Evolutionary conservation across 1,284 basidiomycete genomes (phyloP).

Genomic region (Bondarzewia mesenterica): DNA sequence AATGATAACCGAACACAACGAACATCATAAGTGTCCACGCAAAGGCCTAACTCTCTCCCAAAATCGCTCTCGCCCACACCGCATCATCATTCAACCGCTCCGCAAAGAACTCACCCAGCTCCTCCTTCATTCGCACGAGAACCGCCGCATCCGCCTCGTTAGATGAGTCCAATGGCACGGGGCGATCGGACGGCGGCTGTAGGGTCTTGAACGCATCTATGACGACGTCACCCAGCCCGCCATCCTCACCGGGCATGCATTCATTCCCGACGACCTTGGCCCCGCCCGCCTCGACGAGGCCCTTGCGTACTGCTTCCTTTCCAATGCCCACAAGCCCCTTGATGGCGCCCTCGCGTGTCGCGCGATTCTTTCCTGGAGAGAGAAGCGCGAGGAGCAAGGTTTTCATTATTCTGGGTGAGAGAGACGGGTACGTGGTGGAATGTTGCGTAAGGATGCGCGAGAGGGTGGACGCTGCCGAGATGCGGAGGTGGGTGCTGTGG

Average conservation of each 20-base stretch:
- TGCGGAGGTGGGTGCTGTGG: constrained; percentile 58
- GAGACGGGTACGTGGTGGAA: constrained; percentile 79
- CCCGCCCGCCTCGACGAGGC: constrained; percentile 69
- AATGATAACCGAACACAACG: no score
- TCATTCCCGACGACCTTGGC: constrained; percentile 65
- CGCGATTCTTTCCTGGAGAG: constrained; percentile 59
- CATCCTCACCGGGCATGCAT: constrained; percentile 34
- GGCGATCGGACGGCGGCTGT: constrained; percentile 44
- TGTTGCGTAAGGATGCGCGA: constrained; percentile 70
- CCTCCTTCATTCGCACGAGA: constrained; percentile 40
- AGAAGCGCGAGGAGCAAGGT: constrained; percentile 85
- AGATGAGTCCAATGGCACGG: constrained; percentile 42
- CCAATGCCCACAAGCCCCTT: constrained; percentile 79
- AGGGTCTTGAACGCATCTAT: constrained; percentile 57
- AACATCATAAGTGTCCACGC: no score
- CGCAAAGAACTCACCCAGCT: constrained; percentile 57
- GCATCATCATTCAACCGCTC: constrained; percentile 45
- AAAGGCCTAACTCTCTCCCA: constrained; percentile 32
- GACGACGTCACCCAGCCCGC: constrained; percentile 43
- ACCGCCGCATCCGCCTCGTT: constrained; percentile 36
- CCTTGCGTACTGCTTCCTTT: constrained; percentile 74
- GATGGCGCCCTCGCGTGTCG: constrained; percentile 80
- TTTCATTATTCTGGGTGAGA: constrained; percentile 86
- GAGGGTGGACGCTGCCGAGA: constrained; percentile 74
- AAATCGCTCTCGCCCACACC: constrained; percentile 49